Base-by-base conservation (phyloP, 345 rosid genomes). In the Carallia brachiata region DNA sequence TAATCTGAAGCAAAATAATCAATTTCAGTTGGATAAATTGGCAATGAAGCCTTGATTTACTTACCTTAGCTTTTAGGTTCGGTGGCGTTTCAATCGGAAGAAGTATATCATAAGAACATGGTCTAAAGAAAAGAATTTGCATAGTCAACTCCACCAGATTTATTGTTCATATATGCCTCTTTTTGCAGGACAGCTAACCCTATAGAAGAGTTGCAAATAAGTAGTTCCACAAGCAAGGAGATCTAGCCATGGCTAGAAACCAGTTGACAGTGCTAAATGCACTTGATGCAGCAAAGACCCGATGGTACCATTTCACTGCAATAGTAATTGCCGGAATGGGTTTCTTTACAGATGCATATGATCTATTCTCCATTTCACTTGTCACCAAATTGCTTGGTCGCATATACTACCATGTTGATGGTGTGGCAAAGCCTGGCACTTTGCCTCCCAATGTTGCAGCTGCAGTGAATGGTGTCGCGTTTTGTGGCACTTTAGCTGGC, bases 281-380 rank as follows among this genome's bases (percentile, higher is more conserved):
- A 52, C 73, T 70, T 53, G 73, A 70, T 36, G 36, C 31, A 5
- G 73, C 73, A 23, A 70, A 62, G 60, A 70, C 73, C 13, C 73
- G 61, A 31, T 68, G 72, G 72, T 68, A 68, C 53, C 72, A 68
- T 59, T 68, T 69, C 65, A 69, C 72, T 18, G 73, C 73, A 23
- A 70, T 70, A 16, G 28, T 70, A 52, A 70, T 70, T 34, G 73
- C 73, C 6, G 73, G 73, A 7, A 70, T 70, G 73, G 73, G 73
- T 19, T 70, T 70, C 32, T 70, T 70, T 15, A 70, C 73, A 13
- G 73, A 70, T 62, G 73, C 73, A 23, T 70, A 70, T 13, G 73
- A 70, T 37, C 73, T 70, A 1, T 70, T 70, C 30, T 61, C 66
- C 59, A 61, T 61, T 23, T 70, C 73, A 6, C 66, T 47, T 30